Conservation (phyloP, 2,329 filamentous ascomycete genomes). For the Cucurbitaria berberidis region DNA sequence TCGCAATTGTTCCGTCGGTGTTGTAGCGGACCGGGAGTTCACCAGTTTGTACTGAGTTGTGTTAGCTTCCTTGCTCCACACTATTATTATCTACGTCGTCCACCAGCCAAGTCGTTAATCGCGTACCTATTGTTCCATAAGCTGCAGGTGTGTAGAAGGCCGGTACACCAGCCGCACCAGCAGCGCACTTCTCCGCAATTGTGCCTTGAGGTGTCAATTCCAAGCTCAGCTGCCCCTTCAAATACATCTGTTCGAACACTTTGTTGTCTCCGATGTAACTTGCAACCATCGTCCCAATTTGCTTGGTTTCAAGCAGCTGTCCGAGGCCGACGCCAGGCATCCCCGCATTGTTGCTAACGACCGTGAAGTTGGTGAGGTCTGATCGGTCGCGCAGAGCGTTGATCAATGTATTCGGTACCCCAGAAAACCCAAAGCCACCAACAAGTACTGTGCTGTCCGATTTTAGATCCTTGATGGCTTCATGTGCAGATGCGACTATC, state of each 20-base stretch:
- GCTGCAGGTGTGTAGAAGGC: slow-evolving; percentile 81
- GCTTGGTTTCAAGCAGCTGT: slow-evolving; percentile 70
- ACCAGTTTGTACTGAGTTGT: slow-evolving; percentile 63
- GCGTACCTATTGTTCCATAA: slow-evolving; percentile 62
- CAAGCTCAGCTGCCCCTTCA: slow-evolving; percentile 74
- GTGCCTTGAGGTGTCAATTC: slow-evolving; percentile 80
- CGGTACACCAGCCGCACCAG: slow-evolving; percentile 77
- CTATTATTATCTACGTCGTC: neutral
- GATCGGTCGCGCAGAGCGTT: slow-evolving; percentile 46
- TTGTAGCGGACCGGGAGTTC: slow-evolving; percentile 70
- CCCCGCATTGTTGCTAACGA: slow-evolving; percentile 82
- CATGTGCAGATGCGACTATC: slow-evolving; percentile 46
- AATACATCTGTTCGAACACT: slow-evolving; percentile 73
- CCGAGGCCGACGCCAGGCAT: slow-evolving; percentile 72
- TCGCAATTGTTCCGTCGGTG: slow-evolving; percentile 64
- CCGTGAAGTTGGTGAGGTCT: slow-evolving; percentile 62
- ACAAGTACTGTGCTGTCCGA: slow-evolving; percentile 46
- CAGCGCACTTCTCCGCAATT: slow-evolving; percentile 73
- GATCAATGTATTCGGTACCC: slow-evolving; percentile 50
- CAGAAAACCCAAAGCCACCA: slow-evolving; percentile 49
- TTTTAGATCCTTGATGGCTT: slow-evolving; percentile 49
- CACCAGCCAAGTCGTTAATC: neutral
- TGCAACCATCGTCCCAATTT: slow-evolving; percentile 73
- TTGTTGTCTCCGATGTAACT: slow-evolving; percentile 82
- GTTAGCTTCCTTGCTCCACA: slow-evolving; percentile 2